Conservation (phyloP, 2,329 filamentous ascomycete genomes). For the Xenoacremonium recifei region DNA sequence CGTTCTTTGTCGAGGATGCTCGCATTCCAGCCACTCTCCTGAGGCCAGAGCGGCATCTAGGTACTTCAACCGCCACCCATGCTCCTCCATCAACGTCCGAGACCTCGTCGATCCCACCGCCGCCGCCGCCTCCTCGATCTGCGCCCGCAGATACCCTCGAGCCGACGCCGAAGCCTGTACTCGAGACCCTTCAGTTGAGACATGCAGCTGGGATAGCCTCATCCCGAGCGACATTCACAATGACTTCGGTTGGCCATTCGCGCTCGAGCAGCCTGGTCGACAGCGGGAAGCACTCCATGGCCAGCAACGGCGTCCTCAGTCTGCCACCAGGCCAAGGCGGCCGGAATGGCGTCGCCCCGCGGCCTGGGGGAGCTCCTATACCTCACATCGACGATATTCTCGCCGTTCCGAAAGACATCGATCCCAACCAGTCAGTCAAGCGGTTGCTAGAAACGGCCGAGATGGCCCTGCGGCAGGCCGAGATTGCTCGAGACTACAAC, state of each 20-base stretch:
- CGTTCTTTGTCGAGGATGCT: slow-evolving; percentile 15
- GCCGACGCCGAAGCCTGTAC: slow-evolving; percentile 2
- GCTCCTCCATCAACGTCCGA: slow-evolving; percentile 8
- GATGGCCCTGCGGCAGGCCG: slow-evolving; percentile 55
- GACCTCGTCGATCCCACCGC: neutral
- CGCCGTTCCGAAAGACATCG: slow-evolving; percentile 44
- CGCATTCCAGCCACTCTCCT: slow-evolving; percentile 9
- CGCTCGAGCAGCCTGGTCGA: slow-evolving; percentile 25
- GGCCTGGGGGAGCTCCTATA: slow-evolving; percentile 34
- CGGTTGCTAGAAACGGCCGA: slow-evolving; percentile 55
- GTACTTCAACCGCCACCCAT: slow-evolving; percentile 8
- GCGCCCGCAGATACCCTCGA: slow-evolving; percentile 1
- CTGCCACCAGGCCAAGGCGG: slow-evolving; percentile 28
- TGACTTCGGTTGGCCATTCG: slow-evolving; percentile 26
- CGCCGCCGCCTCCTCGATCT: neutral
- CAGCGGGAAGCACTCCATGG: slow-evolving; percentile 29
- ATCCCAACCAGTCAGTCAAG: slow-evolving; percentile 49
- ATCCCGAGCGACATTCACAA: slow-evolving; percentile 11
- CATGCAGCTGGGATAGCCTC: slow-evolving; percentile 13
- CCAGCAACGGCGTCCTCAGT: slow-evolving; percentile 28
- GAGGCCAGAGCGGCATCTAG: slow-evolving; percentile 15
- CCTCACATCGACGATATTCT: slow-evolving; percentile 56
- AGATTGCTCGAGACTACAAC: slow-evolving; percentile 60
- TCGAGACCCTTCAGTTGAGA: slow-evolving; percentile 7
- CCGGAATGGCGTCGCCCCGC: slow-evolving; percentile 25